Base-by-base conservation (phyloP, 2,329 filamentous ascomycete species). In the Ceratocystis variospora region DNA sequence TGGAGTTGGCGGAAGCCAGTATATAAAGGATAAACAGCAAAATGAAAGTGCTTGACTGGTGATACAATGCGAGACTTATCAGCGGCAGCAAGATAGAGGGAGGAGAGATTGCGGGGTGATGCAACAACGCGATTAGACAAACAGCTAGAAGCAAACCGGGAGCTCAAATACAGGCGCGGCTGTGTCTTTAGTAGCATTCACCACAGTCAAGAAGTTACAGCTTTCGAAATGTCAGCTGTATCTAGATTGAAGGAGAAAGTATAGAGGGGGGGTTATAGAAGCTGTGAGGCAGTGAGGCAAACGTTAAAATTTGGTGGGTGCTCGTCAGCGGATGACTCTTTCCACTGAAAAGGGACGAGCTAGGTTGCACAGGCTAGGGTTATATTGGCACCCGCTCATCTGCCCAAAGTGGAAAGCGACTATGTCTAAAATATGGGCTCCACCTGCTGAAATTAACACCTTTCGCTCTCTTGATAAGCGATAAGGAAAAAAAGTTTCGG, bases 401-500 rank as follows among this genome's bases (percentile, higher is more conserved):
- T 15, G 1, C 44, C 6, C 45, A 25, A 64, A 15, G 12, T 17
- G 12, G 48, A 17, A 55, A 31, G 1, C 1, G n/a, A 61, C 59
- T 19, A 7, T 8, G n/a, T 12, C 2, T 53, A 22, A 12, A 33
- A 8, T 61, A 48, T 2, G 8, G 25, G 7, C 57, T 46, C 61
- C 46, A 65, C 61, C 65, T 41, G 45, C 17, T 28, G 10, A 25
- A 17, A 46, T 50, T 57, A 19, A 19, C 59, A 57, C 28, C 48
- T 31, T n/a, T 50, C 44, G n/a, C 2, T 28, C 28, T n/a, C 19
- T 17, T 19, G 50, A 59, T 63, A 48, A 68, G 37, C 55, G 66
- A 68, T 68, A 68, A 68, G 61, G 63, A 63, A 62, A 67, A 66
- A 67, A 67, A 67, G 65, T 63, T 66, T 66, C 63, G 61, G 65